A percentile compares a stretch with the other conserved stretches of the same genome.
These are phyloP conservation scores for Suillus subalutaceus DNA, from an alignment of 768 basidiomycete species.

Conservation along the genomic window DNA sequence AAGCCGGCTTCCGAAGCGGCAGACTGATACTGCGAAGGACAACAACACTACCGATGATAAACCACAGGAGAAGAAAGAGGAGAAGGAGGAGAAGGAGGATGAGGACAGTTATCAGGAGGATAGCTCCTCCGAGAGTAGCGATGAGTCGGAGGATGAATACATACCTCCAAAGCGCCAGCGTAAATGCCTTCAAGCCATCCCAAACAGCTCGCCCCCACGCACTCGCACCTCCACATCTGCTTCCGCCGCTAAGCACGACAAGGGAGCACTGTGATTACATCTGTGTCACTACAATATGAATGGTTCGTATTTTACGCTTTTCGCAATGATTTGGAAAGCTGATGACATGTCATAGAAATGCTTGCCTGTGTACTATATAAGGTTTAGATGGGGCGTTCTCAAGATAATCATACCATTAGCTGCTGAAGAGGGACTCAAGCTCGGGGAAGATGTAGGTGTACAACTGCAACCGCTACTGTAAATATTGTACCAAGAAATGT, in stretches of 20 bases:
- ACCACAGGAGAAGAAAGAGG: neutral
- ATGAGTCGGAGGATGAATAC: neutral
- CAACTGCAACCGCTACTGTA: neutral
- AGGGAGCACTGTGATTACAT: neutral
- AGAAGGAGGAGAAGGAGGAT: neutral
- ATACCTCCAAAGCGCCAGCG: slow-evolving; percentile 1
- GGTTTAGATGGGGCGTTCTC: neutral
- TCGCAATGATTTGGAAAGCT: neutral
- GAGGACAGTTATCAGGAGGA: neutral
- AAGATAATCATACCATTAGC: neutral
- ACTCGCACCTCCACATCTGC: no score
- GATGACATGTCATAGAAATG: neutral
- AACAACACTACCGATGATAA: neutral
- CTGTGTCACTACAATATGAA: neutral
- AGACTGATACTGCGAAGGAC: neutral
- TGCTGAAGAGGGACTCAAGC: neutral
- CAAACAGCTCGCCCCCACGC: neutral
- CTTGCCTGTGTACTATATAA: neutral
- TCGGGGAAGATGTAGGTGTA: neutral
- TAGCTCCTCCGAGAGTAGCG: neutral
- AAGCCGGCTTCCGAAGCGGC: neutral
- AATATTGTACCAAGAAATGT: neutral
- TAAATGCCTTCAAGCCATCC: neutral
- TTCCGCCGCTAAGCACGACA: neutral
- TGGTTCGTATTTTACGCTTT: neutral